Percentiles rank a stretch among this genome's conserved stretches.
phyloP scores from a whole-genome alignment of 331 rosid genomes.

The Malus hybrid region DNA sequence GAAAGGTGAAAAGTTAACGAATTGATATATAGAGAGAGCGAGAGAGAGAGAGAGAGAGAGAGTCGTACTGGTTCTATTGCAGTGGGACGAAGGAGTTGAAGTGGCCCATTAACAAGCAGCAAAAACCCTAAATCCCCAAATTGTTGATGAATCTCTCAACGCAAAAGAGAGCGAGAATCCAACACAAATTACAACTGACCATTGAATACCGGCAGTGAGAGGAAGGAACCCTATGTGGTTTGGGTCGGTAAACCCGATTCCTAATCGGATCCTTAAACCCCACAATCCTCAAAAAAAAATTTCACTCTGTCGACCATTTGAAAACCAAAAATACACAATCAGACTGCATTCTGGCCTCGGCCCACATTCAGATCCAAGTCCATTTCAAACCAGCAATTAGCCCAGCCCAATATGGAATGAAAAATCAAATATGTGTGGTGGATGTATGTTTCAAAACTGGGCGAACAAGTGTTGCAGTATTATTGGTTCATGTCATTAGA shows the following conservation, averaged over 20 bases:
- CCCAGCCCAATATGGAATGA: background rate
- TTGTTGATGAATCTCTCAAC: background rate
- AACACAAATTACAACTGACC: background rate
- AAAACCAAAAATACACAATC: background rate
- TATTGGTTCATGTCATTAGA: too few relatives aligned
- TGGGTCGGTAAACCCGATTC: background rate
- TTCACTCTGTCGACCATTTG: too few relatives aligned
- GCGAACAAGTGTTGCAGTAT: background rate
- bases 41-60: background rate
- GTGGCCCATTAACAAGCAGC: background rate
- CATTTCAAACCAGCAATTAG: background rate
- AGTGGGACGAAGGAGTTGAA: background rate
- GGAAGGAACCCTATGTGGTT: background rate
- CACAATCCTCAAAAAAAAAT: background rate
- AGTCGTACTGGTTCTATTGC: background rate
- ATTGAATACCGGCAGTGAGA: background rate
- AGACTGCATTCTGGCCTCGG: background rate
- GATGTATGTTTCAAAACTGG: background rate
- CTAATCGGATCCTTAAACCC: conserved; percentile 5
- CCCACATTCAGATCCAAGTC: background rate
- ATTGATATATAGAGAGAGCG: background rate
- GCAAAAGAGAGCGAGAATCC: background rate
- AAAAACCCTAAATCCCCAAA: background rate
- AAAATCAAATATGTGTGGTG: background rate
- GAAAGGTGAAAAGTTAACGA: background rate